These are phyloP conservation scores for Melocanna baccifera DNA, from an alignment of 176 grass and related monocot genomes.

Conservation along the genomic window DNA sequence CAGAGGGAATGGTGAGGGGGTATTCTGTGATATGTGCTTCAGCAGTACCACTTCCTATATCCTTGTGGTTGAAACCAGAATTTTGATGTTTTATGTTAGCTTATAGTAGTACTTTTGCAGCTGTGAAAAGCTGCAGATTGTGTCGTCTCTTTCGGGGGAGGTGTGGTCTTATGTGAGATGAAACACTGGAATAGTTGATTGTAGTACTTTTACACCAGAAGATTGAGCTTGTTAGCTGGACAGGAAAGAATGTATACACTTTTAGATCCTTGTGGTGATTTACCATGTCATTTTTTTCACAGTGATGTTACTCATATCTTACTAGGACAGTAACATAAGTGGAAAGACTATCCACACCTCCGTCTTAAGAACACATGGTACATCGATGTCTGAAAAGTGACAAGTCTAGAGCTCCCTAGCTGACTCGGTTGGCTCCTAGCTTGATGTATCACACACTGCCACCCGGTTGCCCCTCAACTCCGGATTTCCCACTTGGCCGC, in stretches of 20 bases:
- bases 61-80: background rate
- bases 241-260: background rate
- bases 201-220: background rate
- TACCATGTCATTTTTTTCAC: background rate
- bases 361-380: background rate
- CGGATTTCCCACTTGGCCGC: background rate
- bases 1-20: background rate
- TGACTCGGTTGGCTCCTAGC: background rate
- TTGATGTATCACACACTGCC: background rate
- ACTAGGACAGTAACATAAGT: background rate
- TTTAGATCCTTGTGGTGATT: background rate
- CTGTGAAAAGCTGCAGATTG: background rate
- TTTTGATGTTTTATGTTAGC: background rate
- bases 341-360: background rate
- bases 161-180: background rate
- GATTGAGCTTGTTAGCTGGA: background rate
- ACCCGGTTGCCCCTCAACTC: background rate
- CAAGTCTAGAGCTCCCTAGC: background rate
- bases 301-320: background rate
- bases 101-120: background rate
- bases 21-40: background rate
- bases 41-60: background rate
- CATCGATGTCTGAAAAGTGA: background rate
- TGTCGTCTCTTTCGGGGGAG: too few species aligned
- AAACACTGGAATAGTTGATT: background rate